Evolutionary conservation across 192 early-diverging fungal genomes (phyloP).

Genomic region (Coemansia sp.): DNA sequence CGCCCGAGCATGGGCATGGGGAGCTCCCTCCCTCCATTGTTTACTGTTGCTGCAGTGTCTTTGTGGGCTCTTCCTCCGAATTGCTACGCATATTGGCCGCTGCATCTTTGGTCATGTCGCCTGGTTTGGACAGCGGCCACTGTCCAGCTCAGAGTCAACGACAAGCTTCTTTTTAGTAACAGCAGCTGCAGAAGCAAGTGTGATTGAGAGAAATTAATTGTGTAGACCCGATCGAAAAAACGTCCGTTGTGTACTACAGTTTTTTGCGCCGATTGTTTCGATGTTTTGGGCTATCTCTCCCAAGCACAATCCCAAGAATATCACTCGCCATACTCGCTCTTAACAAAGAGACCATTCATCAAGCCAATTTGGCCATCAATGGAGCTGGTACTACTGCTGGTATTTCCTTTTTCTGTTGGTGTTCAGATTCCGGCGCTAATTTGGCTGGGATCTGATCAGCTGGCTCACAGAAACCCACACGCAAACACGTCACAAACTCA

Average conservation of each 20-base stretch:
- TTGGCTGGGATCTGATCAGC: neutral
- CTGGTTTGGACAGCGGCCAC: neutral
- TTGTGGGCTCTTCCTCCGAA: neutral
- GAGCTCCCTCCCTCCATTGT: neutral
- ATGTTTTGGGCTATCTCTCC: neutral
- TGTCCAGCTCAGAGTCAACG: neutral
- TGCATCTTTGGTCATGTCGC: too few species aligned
- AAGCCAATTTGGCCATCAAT: neutral
- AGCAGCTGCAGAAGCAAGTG: neutral
- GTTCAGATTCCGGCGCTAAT: neutral
- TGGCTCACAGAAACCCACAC: neutral
- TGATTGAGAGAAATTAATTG: neutral
- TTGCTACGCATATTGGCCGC: too few species aligned
- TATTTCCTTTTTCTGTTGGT: neutral
- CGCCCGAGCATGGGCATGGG: neutral
- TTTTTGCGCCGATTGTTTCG: neutral
- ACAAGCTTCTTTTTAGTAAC: neutral
- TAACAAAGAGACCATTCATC: neutral
- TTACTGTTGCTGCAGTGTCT: neutral
- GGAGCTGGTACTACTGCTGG: neutral
- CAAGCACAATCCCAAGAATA: neutral
- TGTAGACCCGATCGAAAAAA: neutral
- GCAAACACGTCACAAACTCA: neutral
- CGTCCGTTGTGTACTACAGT: neutral
- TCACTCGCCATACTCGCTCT: neutral